These are phyloP conservation scores for Betula pendula DNA, from an alignment of 306 rosid genomes.

Conservation along the genomic window DNA sequence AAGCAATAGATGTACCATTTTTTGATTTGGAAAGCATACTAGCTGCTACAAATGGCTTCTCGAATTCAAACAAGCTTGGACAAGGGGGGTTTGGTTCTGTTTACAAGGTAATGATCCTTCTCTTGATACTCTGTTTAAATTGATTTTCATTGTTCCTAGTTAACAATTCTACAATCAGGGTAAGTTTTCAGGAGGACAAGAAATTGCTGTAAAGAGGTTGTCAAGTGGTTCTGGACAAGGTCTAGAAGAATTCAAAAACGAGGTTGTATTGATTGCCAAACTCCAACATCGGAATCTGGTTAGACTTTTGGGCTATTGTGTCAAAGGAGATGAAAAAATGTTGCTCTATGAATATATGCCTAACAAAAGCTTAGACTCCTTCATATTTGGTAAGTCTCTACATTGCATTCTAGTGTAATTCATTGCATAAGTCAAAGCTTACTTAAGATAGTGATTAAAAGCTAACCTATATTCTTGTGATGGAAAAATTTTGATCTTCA, in stretches of 20 bases:
- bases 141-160: slow-evolving; percentile 11
- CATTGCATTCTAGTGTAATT: background rate
- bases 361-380: slow-evolving; percentile 69
- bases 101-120: slow-evolving; percentile 48
- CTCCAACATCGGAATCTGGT: slow-evolving; percentile 83
- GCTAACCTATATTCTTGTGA: slow-evolving; percentile 16
- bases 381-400: slow-evolving; percentile 65
- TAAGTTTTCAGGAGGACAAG: slow-evolving; percentile 57
- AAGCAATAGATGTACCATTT: slow-evolving; percentile 61
- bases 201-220: slow-evolving; percentile 76
- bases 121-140: background rate
- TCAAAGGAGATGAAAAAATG: slow-evolving; percentile 81
- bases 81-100: slow-evolving; percentile 83
- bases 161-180: slow-evolving; percentile 41
- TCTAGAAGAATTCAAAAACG: slow-evolving; percentile 71
- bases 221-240: slow-evolving; percentile 86
- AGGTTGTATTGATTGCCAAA: slow-evolving; percentile 73
- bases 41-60: slow-evolving; percentile 55
- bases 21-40: slow-evolving; percentile 63
- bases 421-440: background rate
- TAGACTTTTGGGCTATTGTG: slow-evolving; percentile 72
- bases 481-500: slow-evolving; percentile 18
- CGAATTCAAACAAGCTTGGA: slow-evolving; percentile 70
- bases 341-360: slow-evolving; percentile 76
- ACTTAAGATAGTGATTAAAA: background rate